Conservation (phyloP, 78 protist genomes). For the Bigelowiella natans region DNA sequence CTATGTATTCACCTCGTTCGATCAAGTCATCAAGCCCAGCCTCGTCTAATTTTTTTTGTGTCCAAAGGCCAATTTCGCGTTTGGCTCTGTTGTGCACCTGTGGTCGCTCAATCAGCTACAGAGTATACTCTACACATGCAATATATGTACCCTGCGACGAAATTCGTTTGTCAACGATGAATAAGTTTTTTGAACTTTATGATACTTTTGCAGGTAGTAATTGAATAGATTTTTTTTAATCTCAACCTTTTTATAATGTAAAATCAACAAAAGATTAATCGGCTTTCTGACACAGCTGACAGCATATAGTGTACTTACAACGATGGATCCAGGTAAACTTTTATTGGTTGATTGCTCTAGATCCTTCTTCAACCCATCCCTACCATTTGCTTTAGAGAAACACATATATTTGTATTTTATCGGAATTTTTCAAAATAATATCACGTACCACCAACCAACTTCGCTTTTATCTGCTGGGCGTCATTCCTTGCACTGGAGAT, state of each 20-base stretch:
- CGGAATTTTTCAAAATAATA: too few species aligned
- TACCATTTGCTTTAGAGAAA: too few species aligned
- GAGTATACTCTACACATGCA: too few species aligned
- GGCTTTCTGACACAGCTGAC: too few species aligned
- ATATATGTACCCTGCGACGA: not conserved
- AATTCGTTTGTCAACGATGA: not conserved
- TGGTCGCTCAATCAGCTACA: too few species aligned
- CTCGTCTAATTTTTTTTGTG: not conserved
- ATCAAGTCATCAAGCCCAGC: not conserved
- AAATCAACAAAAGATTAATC: too few species aligned
- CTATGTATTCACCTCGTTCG: not conserved
- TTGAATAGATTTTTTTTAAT: not conserved
- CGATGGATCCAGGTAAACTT: too few species aligned
- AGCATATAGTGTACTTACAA: too few species aligned
- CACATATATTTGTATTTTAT: too few species aligned
- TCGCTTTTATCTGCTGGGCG: not conserved
- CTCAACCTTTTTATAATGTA: not conserved
- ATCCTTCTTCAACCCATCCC: too few species aligned
- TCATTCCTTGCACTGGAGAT: not conserved
- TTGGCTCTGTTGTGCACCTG: not conserved
- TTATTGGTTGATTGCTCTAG: too few species aligned
- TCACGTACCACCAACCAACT: not conserved
- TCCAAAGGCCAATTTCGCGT: not conserved
- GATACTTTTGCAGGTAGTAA: not conserved
- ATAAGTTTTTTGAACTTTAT: not conserved